Evolutionary conservation across 805 yeast genomes (phyloP).

Genomic region (Yarrowia porcina): DNA sequence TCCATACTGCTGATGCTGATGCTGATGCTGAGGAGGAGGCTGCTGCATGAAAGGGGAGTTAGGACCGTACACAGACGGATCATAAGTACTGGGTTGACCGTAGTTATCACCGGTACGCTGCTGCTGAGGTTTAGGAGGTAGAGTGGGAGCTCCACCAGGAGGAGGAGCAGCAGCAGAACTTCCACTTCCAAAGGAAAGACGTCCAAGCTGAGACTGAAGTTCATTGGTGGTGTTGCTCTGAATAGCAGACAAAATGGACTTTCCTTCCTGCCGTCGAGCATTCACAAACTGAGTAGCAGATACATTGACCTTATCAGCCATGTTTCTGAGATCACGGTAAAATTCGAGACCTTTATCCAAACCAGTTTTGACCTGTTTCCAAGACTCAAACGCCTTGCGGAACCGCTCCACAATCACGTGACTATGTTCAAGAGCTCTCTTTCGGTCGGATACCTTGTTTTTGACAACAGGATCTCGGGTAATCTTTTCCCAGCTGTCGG

Average conservation of each 20-base stretch:
- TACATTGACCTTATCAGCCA: slow-evolving; percentile 1
- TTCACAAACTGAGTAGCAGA: slow-evolving; percentile 12
- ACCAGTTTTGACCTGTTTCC: slow-evolving; percentile 60
- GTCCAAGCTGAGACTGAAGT: slow-evolving; percentile 34
- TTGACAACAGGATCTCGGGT: slow-evolving; percentile 47
- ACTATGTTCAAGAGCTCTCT: slow-evolving; percentile 38
- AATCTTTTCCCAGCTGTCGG: slow-evolving; percentile 47
- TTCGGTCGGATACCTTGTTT: slow-evolving; percentile 42
- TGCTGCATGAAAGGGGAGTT: slow-evolving; percentile 18
- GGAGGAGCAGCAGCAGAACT: background rate
- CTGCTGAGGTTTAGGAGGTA: slow-evolving; percentile 8
- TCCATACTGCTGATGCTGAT: background rate
- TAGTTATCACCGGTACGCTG: background rate
- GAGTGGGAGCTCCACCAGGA: background rate
- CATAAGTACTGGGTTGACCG: background rate
- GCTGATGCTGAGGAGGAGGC: background rate
- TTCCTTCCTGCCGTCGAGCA: slow-evolving; percentile 10
- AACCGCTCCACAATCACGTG: slow-evolving; percentile 44
- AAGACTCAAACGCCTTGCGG: slow-evolving; percentile 51
- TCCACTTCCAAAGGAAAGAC: slow-evolving; percentile 30
- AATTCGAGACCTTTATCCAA: slow-evolving; percentile 58
- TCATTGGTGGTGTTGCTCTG: slow-evolving; percentile 17
- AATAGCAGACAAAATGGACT: background rate
- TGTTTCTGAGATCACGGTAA: slow-evolving; percentile 48
- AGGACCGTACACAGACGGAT: slow-evolving; percentile 12